phyloP scores from a whole-genome alignment of 495 filamentous ascomycete species.

The Xylaria curta region DNA sequence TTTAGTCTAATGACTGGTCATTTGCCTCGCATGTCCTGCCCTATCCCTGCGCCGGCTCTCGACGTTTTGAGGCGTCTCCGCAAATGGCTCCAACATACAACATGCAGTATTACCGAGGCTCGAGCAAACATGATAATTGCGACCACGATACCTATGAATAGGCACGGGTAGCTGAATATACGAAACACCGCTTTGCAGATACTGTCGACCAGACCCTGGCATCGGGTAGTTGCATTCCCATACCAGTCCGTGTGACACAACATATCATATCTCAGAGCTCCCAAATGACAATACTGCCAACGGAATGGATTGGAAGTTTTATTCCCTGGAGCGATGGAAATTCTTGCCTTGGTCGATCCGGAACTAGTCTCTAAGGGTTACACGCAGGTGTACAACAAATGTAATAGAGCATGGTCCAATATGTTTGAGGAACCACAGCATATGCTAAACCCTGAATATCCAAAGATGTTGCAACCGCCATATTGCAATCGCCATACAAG shows the following conservation, averaged over 20 bases:
- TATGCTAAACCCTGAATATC: not conserved
- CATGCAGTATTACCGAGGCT: too few relatives aligned
- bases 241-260: not conserved
- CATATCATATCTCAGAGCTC: not conserved
- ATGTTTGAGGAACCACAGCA: not conserved
- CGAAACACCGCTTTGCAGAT: too few relatives aligned
- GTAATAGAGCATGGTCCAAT: not conserved
- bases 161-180: too few relatives aligned
- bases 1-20: not conserved
- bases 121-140: too few relatives aligned
- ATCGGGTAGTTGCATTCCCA: too few relatives aligned
- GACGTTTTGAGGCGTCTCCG: not conserved
- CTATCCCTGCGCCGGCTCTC: not conserved
- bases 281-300: not conserved
- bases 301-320: not conserved
- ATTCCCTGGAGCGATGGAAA: not conserved
- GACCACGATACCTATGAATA: too few relatives aligned
- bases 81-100: not conserved
- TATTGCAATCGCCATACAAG: not conserved
- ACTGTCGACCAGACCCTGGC: too few relatives aligned
- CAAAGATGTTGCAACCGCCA: not conserved
- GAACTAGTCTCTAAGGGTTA: not conserved
- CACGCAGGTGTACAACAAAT: not conserved
- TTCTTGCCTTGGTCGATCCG: not conserved
- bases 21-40: not conserved